These are phyloP conservation scores for Erythrophleum ivorense DNA, from an alignment of 331 rosid species.

Conservation along the genomic window DNA sequence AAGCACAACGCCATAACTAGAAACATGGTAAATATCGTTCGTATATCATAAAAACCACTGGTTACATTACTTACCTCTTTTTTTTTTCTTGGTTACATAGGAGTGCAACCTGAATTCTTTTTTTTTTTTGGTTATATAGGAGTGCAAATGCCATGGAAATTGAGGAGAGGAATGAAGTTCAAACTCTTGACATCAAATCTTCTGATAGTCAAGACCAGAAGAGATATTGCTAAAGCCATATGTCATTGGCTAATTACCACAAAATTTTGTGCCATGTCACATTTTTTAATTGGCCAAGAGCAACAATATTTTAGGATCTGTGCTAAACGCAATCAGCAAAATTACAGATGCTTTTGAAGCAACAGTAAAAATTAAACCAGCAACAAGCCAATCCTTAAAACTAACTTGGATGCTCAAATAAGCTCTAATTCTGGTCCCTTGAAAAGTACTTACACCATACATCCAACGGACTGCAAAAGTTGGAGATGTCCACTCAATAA, in stretches of 20 bases:
- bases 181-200: too few species aligned
- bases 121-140: too few species aligned
- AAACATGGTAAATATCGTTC: neutral
- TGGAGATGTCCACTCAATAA: constrained; percentile 13
- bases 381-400: constrained; percentile 6
- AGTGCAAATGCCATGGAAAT: too few species aligned
- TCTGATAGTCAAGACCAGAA: too few species aligned
- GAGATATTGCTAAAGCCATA: too few species aligned
- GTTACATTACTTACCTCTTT: neutral
- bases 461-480: constrained; percentile 15
- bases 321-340: neutral
- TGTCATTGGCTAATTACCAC: neutral
- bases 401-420: neutral
- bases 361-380: constrained; percentile 4
- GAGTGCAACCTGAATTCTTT: too few species aligned
- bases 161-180: too few species aligned
- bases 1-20: neutral
- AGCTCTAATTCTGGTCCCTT: neutral
- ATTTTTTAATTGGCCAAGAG: constrained; percentile 2
- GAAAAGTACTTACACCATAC: neutral
- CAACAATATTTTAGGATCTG: constrained; percentile 12
- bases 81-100: too few species aligned
- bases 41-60: neutral
- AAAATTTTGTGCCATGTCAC: neutral
- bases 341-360: neutral